Percentiles rank a stretch among this genome's conserved stretches.
Conservation (phyloP, 2,329 filamentous ascomycete genomes). For the Myriosclerotinia curreyana region DNA sequence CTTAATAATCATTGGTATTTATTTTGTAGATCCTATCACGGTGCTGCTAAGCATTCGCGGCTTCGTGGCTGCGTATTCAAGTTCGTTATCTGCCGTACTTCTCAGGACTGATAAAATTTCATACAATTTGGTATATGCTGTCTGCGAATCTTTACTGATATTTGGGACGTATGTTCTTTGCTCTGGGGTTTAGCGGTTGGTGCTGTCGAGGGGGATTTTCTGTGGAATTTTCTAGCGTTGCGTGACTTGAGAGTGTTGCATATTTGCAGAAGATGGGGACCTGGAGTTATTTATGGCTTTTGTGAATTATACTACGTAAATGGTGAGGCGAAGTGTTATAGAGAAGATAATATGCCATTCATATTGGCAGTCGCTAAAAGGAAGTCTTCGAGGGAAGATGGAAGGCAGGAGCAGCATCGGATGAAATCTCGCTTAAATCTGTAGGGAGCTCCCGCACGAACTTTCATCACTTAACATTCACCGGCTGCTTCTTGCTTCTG, state of each 20-base stretch:
- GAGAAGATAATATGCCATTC: too few relatives aligned
- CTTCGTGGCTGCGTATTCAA: not conserved
- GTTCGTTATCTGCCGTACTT: not conserved
- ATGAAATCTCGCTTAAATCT: slow-evolving; percentile 12
- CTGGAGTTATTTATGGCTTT: not conserved
- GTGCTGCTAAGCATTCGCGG: not conserved
- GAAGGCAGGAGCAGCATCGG: not conserved
- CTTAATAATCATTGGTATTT: not conserved
- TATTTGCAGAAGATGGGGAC: not conserved
- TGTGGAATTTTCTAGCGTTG: not conserved
- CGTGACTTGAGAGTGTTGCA: not conserved
- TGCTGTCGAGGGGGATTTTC: rapidly evolving
- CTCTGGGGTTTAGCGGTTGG: not conserved
- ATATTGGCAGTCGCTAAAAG: not conserved
- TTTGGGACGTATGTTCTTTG: not conserved
- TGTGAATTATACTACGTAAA: not conserved
- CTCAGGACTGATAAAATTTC: not conserved
- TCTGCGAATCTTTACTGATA: not conserved
- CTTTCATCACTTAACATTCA: not conserved
- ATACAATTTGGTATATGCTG: not conserved
- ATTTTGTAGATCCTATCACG: not conserved
- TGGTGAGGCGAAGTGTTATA: too few relatives aligned
- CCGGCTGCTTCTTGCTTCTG: not conserved
- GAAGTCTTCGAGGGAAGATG: rapidly evolving
- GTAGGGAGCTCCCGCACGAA: not conserved